Evolutionary conservation across 179 eudicot species (phyloP).

Genomic region (Spergularia azorica): DNA sequence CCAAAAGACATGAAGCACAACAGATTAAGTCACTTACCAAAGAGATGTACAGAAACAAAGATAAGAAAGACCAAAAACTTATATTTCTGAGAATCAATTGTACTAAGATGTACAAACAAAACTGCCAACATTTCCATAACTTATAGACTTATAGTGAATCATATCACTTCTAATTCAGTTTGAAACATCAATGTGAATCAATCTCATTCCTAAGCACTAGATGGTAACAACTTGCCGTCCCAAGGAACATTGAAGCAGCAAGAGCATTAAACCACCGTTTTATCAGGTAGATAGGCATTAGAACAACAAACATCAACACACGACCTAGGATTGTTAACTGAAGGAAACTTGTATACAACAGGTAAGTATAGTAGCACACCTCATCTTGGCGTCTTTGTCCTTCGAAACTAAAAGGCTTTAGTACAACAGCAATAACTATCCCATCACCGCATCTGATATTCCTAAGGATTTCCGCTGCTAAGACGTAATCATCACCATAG

Average conservation of each 20-base stretch:
- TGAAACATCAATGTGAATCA: not conserved
- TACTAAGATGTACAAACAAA: not conserved
- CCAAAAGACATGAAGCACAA: not conserved
- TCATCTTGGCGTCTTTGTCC: conserved; percentile 91
- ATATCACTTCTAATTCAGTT: no score
- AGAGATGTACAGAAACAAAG: no score
- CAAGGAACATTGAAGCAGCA: conserved; percentile 1
- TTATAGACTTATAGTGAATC: no score
- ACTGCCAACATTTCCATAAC: not conserved
- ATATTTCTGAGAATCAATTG: no score
- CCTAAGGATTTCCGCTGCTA: conserved; percentile 59
- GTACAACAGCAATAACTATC: conserved; percentile 59
- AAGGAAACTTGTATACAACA: conserved; percentile 10
- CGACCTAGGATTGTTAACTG: not conserved
- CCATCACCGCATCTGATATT: conserved; percentile 52
- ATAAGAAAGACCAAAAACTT: no score
- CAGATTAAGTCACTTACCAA: no score
- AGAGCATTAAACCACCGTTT: not conserved
- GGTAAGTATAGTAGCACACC: conserved; percentile 41
- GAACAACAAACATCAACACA: not conserved
- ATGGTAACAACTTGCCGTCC: not conserved
- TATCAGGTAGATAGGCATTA: not conserved
- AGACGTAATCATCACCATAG: conserved; percentile 64
- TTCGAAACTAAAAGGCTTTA: conserved; percentile 93
- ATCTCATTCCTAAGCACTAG: not conserved